Conservation (phyloP, 176 grass and related monocot genomes). For the Musa itinerans region DNA sequence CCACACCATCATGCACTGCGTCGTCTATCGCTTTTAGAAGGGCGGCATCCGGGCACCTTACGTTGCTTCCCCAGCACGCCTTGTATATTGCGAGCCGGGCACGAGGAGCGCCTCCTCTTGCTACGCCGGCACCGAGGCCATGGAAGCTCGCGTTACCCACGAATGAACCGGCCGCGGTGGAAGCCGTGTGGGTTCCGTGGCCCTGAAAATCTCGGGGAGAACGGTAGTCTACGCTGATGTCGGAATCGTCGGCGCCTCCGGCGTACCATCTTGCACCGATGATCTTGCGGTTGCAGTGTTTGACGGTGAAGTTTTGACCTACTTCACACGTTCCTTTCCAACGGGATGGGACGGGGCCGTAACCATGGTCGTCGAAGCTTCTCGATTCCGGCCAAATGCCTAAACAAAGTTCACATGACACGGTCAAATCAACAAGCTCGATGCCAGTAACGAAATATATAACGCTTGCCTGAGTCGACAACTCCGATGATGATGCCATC, state of each 20-base stretch:
- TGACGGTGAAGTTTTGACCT: constrained; percentile 4
- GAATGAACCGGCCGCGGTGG: constrained; percentile 47
- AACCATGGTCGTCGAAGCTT: constrained; percentile 58
- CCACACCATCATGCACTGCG: constrained; percentile 52
- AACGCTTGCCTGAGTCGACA: constrained; percentile 47
- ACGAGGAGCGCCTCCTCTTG: constrained; percentile 49
- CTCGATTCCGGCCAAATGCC: constrained; percentile 80
- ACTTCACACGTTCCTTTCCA: constrained; percentile 54
- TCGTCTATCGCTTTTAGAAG: constrained; percentile 59
- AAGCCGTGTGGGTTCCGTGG: constrained; percentile 56
- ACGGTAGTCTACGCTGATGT: too few species aligned
- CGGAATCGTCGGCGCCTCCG: constrained; percentile 22
- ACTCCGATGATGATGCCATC: constrained; percentile 57
- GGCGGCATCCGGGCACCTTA: constrained; percentile 45
- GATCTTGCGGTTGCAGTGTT: constrained; percentile 40
- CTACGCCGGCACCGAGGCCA: constrained; percentile 35
- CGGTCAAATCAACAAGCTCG: too few species aligned
- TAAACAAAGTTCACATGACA: too few species aligned
- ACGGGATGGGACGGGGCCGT: constrained; percentile 43
- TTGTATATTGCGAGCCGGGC: constrained; percentile 53
- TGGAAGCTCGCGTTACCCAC: constrained; percentile 38
- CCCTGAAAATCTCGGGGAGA: constrained; percentile 50
- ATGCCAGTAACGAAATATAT: too few species aligned
- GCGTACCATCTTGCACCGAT: constrained; percentile 68
- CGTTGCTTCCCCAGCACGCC: constrained; percentile 29